phyloP scores from a whole-genome alignment of 352 stramenopile genomes.

The Thraustochytrium sp. region DNA sequence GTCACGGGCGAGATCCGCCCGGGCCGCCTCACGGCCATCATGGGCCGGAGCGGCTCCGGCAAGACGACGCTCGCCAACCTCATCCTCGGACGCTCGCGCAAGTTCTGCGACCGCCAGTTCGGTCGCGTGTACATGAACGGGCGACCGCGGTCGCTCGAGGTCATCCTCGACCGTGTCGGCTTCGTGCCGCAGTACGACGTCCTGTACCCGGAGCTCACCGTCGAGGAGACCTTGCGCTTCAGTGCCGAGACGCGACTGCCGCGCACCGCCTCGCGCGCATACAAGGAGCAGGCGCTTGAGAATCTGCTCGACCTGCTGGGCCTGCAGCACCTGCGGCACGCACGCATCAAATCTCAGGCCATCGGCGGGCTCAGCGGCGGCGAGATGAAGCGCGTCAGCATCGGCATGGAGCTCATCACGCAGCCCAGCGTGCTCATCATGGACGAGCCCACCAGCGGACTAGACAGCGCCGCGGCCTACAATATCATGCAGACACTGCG shows the following conservation, averaged over 20 bases:
- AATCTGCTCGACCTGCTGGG: not conserved
- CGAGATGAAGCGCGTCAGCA: slow-evolving; percentile 73
- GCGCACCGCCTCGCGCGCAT: not conserved
- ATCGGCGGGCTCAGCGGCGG: slow-evolving; percentile 52
- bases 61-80: slow-evolving; percentile 36
- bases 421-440: slow-evolving; percentile 67
- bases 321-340: slow-evolving; percentile 6
- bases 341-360: not conserved
- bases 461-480: slow-evolving; percentile 70
- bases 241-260: not conserved
- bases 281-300: not conserved
- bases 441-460: slow-evolving; percentile 70
- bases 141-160: not conserved
- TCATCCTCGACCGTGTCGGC: slow-evolving; percentile 67
- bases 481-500: slow-evolving; percentile 63
- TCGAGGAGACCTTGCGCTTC: slow-evolving; percentile 16
- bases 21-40: slow-evolving; percentile 22
- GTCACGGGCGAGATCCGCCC: slow-evolving; percentile 23
- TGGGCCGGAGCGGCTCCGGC: slow-evolving; percentile 27
- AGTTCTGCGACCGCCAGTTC: not conserved
- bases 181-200: slow-evolving; percentile 44
- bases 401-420: slow-evolving; percentile 74
- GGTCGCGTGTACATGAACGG: slow-evolving; percentile 31
- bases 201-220: slow-evolving; percentile 18
- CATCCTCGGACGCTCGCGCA: slow-evolving; percentile 8